Conservation (phyloP, 305 asterid genomes). For the Plantago coronopus region DNA sequence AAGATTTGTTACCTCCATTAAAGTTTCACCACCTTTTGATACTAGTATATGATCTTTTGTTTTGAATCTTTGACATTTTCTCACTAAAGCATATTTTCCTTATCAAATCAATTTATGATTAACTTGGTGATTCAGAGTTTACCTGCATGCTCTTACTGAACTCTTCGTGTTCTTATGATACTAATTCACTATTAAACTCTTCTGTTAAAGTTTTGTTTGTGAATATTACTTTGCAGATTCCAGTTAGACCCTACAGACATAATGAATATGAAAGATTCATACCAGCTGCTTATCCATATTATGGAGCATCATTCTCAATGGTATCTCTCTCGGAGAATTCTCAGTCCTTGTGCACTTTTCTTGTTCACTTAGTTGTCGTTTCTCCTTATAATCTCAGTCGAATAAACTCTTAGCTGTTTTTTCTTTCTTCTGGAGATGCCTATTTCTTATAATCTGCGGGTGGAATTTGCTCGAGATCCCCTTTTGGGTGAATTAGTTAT, state of each 20-base stretch:
- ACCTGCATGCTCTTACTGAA: background rate
- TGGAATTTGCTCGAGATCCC: background rate
- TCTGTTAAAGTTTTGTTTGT: constrained; percentile 13
- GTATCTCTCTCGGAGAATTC: constrained; percentile 31
- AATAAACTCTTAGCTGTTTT: too few species aligned
- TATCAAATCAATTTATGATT: background rate
- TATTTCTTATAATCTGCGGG: too few species aligned
- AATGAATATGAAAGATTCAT: constrained; percentile 84
- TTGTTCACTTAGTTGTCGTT: background rate
- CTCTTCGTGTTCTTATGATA: background rate
- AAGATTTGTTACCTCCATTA: background rate
- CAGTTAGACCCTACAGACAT: constrained; percentile 88
- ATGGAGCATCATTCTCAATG: constrained; percentile 81
- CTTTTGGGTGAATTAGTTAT: background rate
- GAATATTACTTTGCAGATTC: constrained; percentile 56
- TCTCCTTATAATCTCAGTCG: too few species aligned
- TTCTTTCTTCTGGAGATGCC: background rate
- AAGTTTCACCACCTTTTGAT: constrained; percentile 6
- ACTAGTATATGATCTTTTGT: background rate
- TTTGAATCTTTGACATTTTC: background rate
- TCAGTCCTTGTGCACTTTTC: constrained; percentile 1
- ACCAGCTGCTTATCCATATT: constrained; percentile 79
- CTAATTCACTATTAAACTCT: constrained; percentile 1
- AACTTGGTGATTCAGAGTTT: constrained; percentile 4
- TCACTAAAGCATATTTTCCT: background rate